phyloP scores from a whole-genome alignment of 495 filamentous ascomycete species.

The Neurospora sp. region DNA sequence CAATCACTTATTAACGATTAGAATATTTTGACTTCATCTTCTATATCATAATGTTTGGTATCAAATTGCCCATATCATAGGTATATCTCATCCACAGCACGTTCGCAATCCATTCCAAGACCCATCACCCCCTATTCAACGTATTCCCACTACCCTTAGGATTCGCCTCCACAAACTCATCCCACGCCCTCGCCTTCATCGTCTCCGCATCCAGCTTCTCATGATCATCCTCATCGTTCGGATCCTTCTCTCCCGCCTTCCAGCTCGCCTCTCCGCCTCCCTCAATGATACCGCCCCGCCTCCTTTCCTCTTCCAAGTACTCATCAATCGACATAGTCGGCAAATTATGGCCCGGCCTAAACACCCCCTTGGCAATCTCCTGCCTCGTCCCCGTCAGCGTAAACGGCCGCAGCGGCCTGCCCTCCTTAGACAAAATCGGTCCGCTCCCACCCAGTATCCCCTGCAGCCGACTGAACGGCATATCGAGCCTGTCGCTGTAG shows the following conservation, averaged over 20 bases:
- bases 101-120: too few relatives aligned
- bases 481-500: constrained; percentile 10
- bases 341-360: constrained; percentile 80
- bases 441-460: constrained; percentile 41
- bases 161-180: constrained; percentile 88
- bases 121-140: constrained; percentile 59
- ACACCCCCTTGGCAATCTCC: constrained; percentile 71
- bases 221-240: constrained; percentile 80
- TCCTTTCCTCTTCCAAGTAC: constrained; percentile 85
- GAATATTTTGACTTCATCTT: background rate
- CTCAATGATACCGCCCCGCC: constrained; percentile 80
- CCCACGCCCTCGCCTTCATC: constrained; percentile 89
- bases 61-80: background rate
- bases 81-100: too few relatives aligned
- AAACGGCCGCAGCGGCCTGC: constrained; percentile 86
- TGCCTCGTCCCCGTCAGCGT: constrained; percentile 72
- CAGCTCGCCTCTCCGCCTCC: constrained; percentile 71
- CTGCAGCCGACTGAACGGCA: constrained; percentile 4
- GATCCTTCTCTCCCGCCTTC: constrained; percentile 40
- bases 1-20: background rate
- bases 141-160: constrained; percentile 81
- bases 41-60: background rate
- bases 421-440: constrained; percentile 67
- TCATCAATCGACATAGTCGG: constrained; percentile 98
- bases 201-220: constrained; percentile 81